Evolutionary conservation across 805 yeast species (phyloP), one percentile per base, ranked within the genome.

Genomic region (Candida ovalis): DNA sequence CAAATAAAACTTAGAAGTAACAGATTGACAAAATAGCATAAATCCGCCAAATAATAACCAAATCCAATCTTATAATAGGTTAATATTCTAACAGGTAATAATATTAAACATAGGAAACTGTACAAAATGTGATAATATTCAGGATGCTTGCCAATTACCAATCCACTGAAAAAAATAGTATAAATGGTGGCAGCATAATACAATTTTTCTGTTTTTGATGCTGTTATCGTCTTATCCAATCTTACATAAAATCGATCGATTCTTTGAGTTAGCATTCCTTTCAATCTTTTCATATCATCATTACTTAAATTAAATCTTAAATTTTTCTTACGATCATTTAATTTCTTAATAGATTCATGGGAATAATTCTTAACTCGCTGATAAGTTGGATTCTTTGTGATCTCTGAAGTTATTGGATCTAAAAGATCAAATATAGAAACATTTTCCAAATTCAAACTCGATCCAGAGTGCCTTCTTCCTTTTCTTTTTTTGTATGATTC

Each of bases 21-120:
- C 12, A 80, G 57, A 61, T 92, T 94, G 40, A 87, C 97, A 64
- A 85, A 94, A 66, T 92, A 92, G 68, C 99, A 92, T 55, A 92
- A 74, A 67, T 92, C 98, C 0, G 96, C 97, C 61, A 94, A 71
- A 63, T 82, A 92, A 66, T 87, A 92, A 51, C 91, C 96, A 69
- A 76, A 88, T 8, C 88, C 79, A 44, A 74, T 76, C 65, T 86
- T 87, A 70, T 83, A 86, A 68, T 88, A 92, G 1, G 94, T 81
- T 67, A 89, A 83, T 58, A 85, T 77, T 48, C 99, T 71, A 22
- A 91, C 81, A 0, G 99, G 98, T 82, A 91, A 80, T 46, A 92
- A 70, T 1, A 86, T 51, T 2, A 69, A 59, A 47, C 84, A 76
- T 42, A 88, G 65, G 0, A 66, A 68, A 0, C 96, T 81, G 66